Evolutionary conservation across 2,329 filamentous ascomycete genomes (phyloP), one percentile per base, ranked within the genome.

Genomic region (Myriosclerotinia duriaeana): DNA sequence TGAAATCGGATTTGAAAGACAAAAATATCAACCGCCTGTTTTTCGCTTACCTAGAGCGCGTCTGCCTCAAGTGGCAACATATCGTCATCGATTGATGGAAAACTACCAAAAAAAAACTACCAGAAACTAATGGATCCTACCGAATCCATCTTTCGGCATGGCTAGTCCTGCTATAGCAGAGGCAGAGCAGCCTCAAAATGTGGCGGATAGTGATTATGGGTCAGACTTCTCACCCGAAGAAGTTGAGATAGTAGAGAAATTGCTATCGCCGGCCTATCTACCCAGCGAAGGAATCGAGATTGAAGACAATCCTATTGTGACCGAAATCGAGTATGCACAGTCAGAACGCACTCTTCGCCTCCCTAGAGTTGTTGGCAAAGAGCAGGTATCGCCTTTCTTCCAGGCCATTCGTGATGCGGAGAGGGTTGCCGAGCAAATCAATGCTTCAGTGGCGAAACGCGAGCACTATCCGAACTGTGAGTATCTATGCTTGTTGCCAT

Each of bases 221-320:
- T 87, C 85, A 6, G 87, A 89, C 68, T 82, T 89, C 70, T 82
- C 84, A 9, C 76, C 80, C 3, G 83, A 85, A 69, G 85, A 87
- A 77, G 82, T 85, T 69, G 80, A 80, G 56, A 77, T 84, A 44
- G 72, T 87, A 65, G 79, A 80, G 72, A 78, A 80, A 50, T 74
- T 88, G 40, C 77, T 88, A 42, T 70, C 71, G 62, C 78, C 79
- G 40, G 77, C 87, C 42, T 34, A 53, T 38, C 67, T 69, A 61
- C 78, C 79, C 59, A 77, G 81, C 71, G 77, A 80, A 64, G 77
- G 77, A 53, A 70, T 77, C 34, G 58, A 72, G 67, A 67, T 71
- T 67, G 64, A 75, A 66, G 69, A 73, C 69, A 67, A 72, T 68
- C 69, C 71, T 59, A 75, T 75, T 54, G 65, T 71, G 40, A 72